Conservation (phyloP, 331 rosid species). For the Erythrophleum ivorense region DNA sequence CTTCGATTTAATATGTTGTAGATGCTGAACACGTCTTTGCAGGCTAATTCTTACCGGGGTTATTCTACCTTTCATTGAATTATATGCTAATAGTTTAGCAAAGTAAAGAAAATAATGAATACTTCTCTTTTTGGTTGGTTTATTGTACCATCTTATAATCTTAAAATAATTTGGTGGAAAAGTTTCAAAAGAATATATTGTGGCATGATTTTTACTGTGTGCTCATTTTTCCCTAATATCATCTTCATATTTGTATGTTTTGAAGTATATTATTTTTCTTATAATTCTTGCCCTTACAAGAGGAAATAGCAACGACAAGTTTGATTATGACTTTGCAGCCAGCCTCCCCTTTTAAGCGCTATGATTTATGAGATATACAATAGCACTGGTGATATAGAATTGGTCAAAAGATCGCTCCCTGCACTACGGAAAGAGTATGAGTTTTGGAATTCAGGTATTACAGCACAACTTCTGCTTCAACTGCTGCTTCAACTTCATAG, state of each 20-base stretch:
- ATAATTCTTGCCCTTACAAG: conserved; percentile 31
- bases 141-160: conserved; percentile 18
- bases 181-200: conserved; percentile 4
- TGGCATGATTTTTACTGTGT: conserved; percentile 19
- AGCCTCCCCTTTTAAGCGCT: conserved; percentile 95
- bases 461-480: conserved; percentile 28
- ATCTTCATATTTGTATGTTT: conserved; percentile 18
- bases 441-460: conserved; percentile 60
- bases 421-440: conserved; percentile 75
- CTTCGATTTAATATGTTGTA: background rate
- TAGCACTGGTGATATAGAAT: conserved; percentile 63
- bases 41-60: background rate
- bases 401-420: conserved; percentile 72
- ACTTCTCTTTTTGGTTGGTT: background rate
- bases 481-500: background rate
- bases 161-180: conserved; percentile 9
- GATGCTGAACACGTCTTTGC: background rate
- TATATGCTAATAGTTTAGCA: conserved; percentile 10
- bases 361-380: conserved; percentile 80
- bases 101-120: background rate
- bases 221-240: background rate
- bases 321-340: conserved; percentile 63
- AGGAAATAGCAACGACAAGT: conserved; percentile 21
- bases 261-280: background rate
- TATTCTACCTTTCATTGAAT: conserved; percentile 18